phyloP scores from a whole-genome alignment of 2,329 filamentous ascomycete species.

The Xylaria sp. region DNA sequence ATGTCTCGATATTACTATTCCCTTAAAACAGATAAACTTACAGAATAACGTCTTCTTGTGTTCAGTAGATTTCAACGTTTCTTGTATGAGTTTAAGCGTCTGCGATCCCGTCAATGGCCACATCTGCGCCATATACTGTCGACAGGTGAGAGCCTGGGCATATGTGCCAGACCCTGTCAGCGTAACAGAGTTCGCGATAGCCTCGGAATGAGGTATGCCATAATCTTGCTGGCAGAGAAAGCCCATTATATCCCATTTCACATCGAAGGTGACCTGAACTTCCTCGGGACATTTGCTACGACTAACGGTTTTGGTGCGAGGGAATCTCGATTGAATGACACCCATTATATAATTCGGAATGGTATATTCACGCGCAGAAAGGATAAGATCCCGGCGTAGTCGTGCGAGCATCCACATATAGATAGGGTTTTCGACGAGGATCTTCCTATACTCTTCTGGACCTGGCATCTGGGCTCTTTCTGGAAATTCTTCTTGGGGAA shows the following conservation, averaged over 20 bases:
- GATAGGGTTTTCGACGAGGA: conserved; percentile 15
- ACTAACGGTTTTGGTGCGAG: conserved; percentile 5
- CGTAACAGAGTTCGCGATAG: conserved; percentile 25
- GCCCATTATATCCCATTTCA: conserved; percentile 29
- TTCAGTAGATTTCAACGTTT: neutral
- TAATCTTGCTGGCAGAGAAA: conserved; percentile 27
- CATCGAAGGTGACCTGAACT: conserved; percentile 10
- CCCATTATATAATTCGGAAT: conserved; percentile 9
- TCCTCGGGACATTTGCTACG: conserved; percentile 15
- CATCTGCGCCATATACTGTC: conserved; percentile 29
- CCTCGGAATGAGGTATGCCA: conserved; percentile 9
- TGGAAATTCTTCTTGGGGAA: neutral
- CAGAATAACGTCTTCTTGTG: conserved; percentile 4
- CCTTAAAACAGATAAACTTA: neutral
- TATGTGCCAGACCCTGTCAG: conserved; percentile 26
- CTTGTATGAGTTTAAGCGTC: conserved; percentile 15
- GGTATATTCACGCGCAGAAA: conserved; percentile 1
- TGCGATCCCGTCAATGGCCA: conserved; percentile 28
- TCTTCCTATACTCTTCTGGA: conserved; percentile 16
- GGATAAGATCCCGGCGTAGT: conserved; percentile 19
- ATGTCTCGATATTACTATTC: neutral
- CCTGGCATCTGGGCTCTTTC: neutral
- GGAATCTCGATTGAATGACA: conserved; percentile 2
- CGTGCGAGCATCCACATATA: conserved; percentile 31
- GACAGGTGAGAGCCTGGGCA: conserved; percentile 31